These are phyloP conservation scores for Aristolochia californica DNA, from an alignment of 164 flowering plant genomes.

Conservation along the genomic window DNA sequence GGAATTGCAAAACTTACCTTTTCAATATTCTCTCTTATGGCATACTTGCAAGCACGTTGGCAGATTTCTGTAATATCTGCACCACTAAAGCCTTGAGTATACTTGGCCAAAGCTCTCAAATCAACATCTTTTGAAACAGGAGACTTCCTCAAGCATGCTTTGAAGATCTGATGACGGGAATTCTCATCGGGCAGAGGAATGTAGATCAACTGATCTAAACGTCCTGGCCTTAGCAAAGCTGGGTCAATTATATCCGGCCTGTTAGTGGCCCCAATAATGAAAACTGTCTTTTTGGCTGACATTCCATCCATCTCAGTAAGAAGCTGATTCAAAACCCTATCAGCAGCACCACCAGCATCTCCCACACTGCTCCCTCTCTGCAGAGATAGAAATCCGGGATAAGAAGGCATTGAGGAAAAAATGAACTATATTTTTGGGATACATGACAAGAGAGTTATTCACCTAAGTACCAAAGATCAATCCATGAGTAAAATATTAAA, in stretches of 20 bases:
- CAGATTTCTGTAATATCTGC: conserved; percentile 91
- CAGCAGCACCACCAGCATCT: conserved; percentile 93
- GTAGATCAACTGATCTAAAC: conserved; percentile 82
- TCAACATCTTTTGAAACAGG: conserved; percentile 75
- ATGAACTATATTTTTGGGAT: no score
- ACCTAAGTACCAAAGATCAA: no score
- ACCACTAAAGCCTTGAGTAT: conserved; percentile 87
- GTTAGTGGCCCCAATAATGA: conserved; percentile 82
- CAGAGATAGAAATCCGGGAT: not conserved
- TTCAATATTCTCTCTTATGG: conserved; percentile 80
- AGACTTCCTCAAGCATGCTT: conserved; percentile 74
- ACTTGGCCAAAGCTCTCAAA: conserved; percentile 63
- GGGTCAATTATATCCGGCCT: conserved; percentile 87
- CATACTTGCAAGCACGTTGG: conserved; percentile 81
- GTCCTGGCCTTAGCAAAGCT: conserved; percentile 76
- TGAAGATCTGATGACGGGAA: conserved; percentile 63
- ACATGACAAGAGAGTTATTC: no score
- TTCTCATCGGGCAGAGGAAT: conserved; percentile 86
- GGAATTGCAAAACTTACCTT: conserved; percentile 31
- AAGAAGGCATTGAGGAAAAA: not conserved
- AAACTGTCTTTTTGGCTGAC: conserved; percentile 86
- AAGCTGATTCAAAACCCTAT: conserved; percentile 80
- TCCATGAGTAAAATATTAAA: no score
- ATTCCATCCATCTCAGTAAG: conserved; percentile 91
- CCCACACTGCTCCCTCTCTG: conserved; percentile 88